A percentile compares a stretch with the other conserved stretches of the same genome.
phyloP scores from a whole-genome alignment of 2,329 filamentous ascomycete genomes.

The Aureobasidium sp. region DNA sequence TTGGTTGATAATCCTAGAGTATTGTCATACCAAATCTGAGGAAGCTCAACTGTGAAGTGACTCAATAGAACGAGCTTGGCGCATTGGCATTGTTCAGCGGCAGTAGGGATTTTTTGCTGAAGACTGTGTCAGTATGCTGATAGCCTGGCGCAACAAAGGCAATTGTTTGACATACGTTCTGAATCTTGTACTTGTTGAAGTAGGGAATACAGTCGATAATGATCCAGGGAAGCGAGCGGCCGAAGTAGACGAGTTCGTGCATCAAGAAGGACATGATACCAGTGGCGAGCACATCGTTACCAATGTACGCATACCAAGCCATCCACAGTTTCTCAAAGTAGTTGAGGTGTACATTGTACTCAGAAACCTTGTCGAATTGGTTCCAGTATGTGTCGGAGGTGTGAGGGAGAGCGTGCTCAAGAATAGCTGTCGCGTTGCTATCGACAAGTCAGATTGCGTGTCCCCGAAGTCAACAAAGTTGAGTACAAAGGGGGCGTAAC shows the following conservation, averaged over 20 bases:
- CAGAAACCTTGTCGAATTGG: constrained; percentile 56
- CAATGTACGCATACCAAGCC: constrained; percentile 95
- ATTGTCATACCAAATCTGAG: constrained; percentile 71
- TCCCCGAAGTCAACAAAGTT: neutral
- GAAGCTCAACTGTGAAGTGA: constrained; percentile 96
- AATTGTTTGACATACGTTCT: constrained; percentile 52
- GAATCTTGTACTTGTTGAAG: constrained; percentile 92
- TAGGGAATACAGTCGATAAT: constrained; percentile 81
- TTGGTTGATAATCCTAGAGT: neutral
- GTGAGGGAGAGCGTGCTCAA: constrained; percentile 28
- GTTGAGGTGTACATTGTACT: constrained; percentile 79
- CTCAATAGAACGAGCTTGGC: constrained; percentile 85
- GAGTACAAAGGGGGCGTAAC: neutral
- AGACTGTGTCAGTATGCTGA: constrained; percentile 13
- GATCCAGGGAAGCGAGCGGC: constrained; percentile 82
- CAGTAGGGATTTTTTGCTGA: constrained; percentile 77
- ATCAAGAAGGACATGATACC: constrained; percentile 96
- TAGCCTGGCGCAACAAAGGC: neutral
- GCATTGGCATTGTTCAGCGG: constrained; percentile 89
- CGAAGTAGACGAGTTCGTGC: constrained; percentile 94
- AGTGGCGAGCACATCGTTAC: constrained; percentile 92
- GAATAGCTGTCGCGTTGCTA: constrained; percentile 24
- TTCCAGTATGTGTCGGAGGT: constrained; percentile 54
- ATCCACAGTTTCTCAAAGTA: constrained; percentile 84
- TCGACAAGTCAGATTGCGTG: neutral